phyloP scores from a whole-genome alignment of 768 basidiomycete genomes.

The Cystofilobasidium ferigula region DNA sequence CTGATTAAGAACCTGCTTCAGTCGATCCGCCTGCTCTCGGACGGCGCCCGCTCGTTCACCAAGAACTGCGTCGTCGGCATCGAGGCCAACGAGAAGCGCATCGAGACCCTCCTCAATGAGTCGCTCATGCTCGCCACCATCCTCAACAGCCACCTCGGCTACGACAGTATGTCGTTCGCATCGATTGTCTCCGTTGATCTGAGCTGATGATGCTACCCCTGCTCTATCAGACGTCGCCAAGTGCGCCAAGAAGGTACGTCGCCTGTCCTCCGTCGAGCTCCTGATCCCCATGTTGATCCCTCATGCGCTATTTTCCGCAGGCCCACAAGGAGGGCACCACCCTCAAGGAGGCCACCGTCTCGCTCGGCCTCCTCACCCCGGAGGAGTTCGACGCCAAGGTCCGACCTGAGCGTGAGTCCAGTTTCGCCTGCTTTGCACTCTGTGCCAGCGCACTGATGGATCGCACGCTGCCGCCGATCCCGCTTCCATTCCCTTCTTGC shows the following conservation, averaged over 20 bases:
- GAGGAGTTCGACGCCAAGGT: conserved; percentile 92
- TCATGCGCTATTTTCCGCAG: conserved; percentile 11
- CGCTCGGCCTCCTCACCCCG: conserved; percentile 68
- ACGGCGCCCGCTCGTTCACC: conserved; percentile 90
- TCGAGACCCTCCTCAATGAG: conserved; percentile 77
- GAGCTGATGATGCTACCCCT: background rate
- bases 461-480: background rate
- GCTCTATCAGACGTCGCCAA: conserved; percentile 71
- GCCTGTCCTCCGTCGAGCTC: too few relatives aligned
- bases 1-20: conserved; percentile 96
- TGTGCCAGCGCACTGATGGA: background rate
- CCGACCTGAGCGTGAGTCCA: conserved; percentile 40
- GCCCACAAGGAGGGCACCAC: conserved; percentile 98
- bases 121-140: conserved; percentile 97
- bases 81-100: conserved; percentile 88
- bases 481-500: background rate
- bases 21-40: conserved; percentile 82
- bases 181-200: conserved; percentile 10
- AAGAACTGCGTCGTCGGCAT: conserved; percentile 96
- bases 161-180: conserved; percentile 67
- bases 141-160: conserved; percentile 87
- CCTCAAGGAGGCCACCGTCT: conserved; percentile 83
- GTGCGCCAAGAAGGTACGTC: conserved; percentile 70
- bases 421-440: background rate
- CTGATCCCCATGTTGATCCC: too few relatives aligned